Percentiles rank a stretch among this genome's conserved stretches.
Evolutionary conservation across 495 filamentous ascomycete genomes (phyloP).

Genomic region (Penicillium fimorum): DNA sequence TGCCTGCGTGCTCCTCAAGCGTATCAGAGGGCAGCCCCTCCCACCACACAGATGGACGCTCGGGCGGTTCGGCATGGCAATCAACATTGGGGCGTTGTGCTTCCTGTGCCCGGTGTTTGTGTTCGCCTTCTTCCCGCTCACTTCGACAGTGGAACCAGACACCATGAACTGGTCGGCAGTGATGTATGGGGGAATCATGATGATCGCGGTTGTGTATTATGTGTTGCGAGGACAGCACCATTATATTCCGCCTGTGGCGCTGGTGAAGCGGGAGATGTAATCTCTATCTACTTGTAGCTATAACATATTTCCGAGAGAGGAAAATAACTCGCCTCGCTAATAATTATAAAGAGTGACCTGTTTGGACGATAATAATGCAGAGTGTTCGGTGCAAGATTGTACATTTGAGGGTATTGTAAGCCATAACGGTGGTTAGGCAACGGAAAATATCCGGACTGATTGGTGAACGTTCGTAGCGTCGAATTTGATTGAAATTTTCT

Average conservation of each 20-base stretch:
- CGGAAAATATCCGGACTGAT: background rate
- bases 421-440: background rate
- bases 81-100: background rate
- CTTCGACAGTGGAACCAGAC: conserved; percentile 23
- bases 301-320: background rate
- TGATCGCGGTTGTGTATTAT: conserved; percentile 32
- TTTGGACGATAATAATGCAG: background rate
- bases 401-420: background rate
- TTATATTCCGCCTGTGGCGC: conserved; percentile 21
- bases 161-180: conserved; percentile 46
- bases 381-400: background rate
- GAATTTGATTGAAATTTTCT: background rate
- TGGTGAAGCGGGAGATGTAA: conserved; percentile 11
- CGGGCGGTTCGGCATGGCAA: background rate
- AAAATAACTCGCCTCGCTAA: background rate
- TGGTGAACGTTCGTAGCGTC: background rate
- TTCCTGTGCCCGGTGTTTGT: conserved; percentile 24
- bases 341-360: background rate
- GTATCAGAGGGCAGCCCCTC: conserved; percentile 14
- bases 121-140: conserved; percentile 42
- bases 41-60: background rate
- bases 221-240: conserved; percentile 11
- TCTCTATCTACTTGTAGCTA: background rate
- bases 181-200: conserved; percentile 35
- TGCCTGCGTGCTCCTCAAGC: conserved; percentile 36